A percentile compares a stretch with the other conserved stretches of the same genome.
Conservation (phyloP, 2,329 filamentous ascomycete species). For the Penicillium brasilianum region DNA sequence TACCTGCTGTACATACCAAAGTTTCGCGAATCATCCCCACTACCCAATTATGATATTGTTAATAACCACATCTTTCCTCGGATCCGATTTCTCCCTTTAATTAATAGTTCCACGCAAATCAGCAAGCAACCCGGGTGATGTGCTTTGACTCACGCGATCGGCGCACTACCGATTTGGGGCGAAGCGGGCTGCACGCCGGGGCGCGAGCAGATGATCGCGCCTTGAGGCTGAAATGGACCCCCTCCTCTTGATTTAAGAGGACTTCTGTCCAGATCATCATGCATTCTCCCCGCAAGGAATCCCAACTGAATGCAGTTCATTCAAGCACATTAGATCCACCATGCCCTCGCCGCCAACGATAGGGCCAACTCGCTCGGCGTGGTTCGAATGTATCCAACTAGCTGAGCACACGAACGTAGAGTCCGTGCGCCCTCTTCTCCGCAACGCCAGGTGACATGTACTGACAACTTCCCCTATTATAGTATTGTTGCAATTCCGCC, state of each 20-base stretch:
- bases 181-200: constrained; percentile 15
- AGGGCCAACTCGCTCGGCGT: constrained; percentile 15
- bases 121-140: neutral
- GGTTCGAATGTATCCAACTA: constrained; percentile 24
- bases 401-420: constrained; percentile 31
- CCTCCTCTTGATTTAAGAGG: constrained; percentile 12
- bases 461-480: neutral
- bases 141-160: constrained; percentile 27
- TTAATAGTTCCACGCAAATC: neutral
- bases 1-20: constrained; percentile 17
- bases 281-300: neutral
- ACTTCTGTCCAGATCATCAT: neutral
- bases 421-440: constrained; percentile 27
- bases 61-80: neutral
- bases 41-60: neutral
- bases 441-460: neutral
- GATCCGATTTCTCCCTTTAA: neutral
- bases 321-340: neutral
- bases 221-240: constrained; percentile 28
- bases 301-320: neutral
- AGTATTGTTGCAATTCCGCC: constrained; percentile 45
- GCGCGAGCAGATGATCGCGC: constrained; percentile 28
- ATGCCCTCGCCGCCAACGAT: constrained; percentile 20
- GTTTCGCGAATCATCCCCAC: constrained; percentile 11
- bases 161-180: constrained; percentile 20